Conservation (phyloP, 2,329 filamentous ascomycete species). For the Metarhizium brunneum region DNA sequence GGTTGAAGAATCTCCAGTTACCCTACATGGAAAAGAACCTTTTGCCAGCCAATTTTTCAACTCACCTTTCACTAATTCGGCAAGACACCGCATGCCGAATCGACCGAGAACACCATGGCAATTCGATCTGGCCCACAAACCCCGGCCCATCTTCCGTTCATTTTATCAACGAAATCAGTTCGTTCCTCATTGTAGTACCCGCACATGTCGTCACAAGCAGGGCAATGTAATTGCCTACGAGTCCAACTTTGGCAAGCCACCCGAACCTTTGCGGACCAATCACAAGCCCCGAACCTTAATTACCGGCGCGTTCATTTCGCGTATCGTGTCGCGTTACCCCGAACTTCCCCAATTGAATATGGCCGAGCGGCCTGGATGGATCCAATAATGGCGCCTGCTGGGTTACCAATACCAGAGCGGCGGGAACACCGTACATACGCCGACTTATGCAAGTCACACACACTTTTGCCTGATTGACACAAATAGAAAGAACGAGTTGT, state of each 20-base stretch:
- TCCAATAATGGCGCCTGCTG: neutral
- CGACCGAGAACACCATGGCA: neutral
- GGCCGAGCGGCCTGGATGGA: neutral
- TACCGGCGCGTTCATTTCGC: conserved; percentile 1
- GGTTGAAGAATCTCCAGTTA: too few species aligned
- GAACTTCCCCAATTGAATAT: neutral
- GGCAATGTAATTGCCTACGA: neutral
- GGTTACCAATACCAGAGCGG: neutral
- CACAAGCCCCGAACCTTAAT: neutral
- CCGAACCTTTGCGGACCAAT: neutral
- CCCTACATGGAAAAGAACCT: too few species aligned
- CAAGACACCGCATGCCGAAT: neutral
- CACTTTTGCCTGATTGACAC: neutral
- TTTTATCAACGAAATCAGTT: neutral
- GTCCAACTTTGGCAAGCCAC: neutral
- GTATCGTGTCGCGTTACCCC: neutral
- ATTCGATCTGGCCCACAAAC: neutral
- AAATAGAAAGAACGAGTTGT: neutral
- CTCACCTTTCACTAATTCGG: neutral
- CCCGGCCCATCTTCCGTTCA: neutral
- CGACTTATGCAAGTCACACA: neutral
- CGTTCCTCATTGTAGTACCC: neutral
- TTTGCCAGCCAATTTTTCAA: too few species aligned
- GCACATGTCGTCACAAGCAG: neutral
- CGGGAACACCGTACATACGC: neutral